These are phyloP conservation scores for Malassezia globosa DNA, from an alignment of 1,284 basidiomycete genomes.

Conservation along the genomic window DNA sequence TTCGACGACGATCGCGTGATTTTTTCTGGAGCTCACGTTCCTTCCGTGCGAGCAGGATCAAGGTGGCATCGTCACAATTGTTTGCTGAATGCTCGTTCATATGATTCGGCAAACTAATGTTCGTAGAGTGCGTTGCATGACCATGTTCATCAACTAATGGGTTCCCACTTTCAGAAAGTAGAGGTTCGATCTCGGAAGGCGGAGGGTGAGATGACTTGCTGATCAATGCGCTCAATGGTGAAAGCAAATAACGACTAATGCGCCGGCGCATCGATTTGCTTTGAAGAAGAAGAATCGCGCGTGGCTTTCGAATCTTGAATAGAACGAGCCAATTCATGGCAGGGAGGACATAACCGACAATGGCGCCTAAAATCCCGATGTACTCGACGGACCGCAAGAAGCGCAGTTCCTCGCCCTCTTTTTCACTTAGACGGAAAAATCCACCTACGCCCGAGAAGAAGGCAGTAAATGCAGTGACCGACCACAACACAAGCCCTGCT, in stretches of 20 bases:
- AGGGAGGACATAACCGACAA: constrained; percentile 39
- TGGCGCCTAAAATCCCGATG: constrained; percentile 35
- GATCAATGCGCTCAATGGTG: constrained; percentile 16
- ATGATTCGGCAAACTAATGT: constrained; percentile 22
- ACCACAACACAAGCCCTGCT: constrained; percentile 34
- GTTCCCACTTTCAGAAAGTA: constrained; percentile 14
- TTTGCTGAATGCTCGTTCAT: constrained; percentile 21
- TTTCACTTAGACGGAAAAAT: constrained; percentile 25
- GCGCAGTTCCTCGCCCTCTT: constrained; percentile 34
- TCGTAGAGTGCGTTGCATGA: background rate
- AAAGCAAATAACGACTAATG: constrained; percentile 20
- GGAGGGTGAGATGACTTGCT: background rate
- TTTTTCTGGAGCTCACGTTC: constrained; percentile 35
- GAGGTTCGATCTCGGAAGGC: constrained; percentile 9
- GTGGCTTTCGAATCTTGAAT: constrained; percentile 35
- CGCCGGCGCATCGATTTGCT: constrained; percentile 27
- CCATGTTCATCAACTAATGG: background rate
- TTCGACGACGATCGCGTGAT: constrained; percentile 19
- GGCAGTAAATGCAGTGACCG: constrained; percentile 27
- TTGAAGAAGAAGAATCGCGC: constrained; percentile 34
- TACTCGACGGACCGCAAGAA: constrained; percentile 34
- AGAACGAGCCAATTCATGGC: constrained; percentile 41
- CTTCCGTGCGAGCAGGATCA: constrained; percentile 38
- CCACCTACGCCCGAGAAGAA: constrained; percentile 40
- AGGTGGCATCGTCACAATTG: constrained; percentile 30